Conservation (phyloP, 2,329 filamentous ascomycete species). For the Apiospora marii region DNA sequence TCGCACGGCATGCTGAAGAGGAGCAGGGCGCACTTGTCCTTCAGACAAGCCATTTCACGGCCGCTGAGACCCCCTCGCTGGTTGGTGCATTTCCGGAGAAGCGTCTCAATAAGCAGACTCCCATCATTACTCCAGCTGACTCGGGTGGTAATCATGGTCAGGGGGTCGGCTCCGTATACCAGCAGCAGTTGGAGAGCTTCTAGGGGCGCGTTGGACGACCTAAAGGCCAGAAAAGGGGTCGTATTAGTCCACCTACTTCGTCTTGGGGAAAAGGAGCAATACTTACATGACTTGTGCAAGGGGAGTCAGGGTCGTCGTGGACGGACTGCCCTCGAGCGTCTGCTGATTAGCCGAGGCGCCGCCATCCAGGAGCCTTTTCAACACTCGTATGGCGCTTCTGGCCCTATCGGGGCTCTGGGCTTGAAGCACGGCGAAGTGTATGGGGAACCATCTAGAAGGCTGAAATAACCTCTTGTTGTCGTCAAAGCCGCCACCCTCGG, state of each 20-base stretch:
- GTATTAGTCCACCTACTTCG: background rate
- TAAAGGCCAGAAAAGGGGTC: background rate
- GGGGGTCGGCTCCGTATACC: background rate
- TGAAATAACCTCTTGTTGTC: background rate
- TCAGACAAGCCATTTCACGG: no score
- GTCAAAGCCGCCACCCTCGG: background rate
- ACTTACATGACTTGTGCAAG: background rate
- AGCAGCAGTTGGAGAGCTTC: background rate
- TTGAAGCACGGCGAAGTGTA: background rate
- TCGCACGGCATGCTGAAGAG: background rate
- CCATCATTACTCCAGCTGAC: background rate
- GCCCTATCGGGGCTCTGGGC: background rate
- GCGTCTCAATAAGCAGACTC: background rate
- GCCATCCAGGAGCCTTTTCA: background rate
- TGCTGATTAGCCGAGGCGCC: background rate
- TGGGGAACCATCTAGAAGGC: background rate
- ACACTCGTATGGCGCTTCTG: background rate
- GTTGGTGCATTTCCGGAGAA: background rate
- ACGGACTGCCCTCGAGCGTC: background rate
- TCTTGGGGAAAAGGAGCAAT: background rate
- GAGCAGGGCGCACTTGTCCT: background rate
- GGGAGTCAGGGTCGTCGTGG: background rate
- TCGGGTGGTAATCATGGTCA: background rate
- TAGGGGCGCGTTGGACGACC: background rate
- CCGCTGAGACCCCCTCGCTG: background rate